Evolutionary conservation across 2,329 filamentous ascomycete species (phyloP).

Genomic region (Rutstroemia sydowiana): DNA sequence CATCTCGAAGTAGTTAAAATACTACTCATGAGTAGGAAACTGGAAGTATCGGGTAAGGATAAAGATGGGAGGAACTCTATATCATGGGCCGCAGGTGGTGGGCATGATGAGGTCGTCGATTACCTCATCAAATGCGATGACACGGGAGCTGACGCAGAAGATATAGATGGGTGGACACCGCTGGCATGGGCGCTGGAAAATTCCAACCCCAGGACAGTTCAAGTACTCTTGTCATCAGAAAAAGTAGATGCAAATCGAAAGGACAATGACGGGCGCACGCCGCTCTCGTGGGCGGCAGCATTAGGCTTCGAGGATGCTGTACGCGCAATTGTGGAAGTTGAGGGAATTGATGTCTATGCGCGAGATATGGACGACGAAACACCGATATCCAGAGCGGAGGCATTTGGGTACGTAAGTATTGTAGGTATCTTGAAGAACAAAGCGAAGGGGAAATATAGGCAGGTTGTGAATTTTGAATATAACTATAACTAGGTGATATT

Average conservation of each 20-base stretch:
- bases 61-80: background rate
- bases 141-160: background rate
- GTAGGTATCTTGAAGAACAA: background rate
- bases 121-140: slow-evolving; percentile 14
- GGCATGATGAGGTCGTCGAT: slow-evolving; percentile 21
- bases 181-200: background rate
- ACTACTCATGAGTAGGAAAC: slow-evolving; percentile 43
- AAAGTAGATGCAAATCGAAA: background rate
- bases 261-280: background rate
- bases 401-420: background rate
- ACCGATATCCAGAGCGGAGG: background rate
- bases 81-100: slow-evolving; percentile 25
- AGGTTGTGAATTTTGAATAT: background rate
- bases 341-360: background rate
- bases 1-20: slow-evolving; percentile 87
- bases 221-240: background rate
- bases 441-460: background rate
- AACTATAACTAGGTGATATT: background rate
- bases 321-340: background rate
- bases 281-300: background rate
- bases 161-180: background rate
- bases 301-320: background rate
- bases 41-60: background rate
- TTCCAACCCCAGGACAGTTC: background rate
- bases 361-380: background rate